These are phyloP conservation scores for Poa annua DNA, from an alignment of 176 grass and related monocot genomes.

Conservation along the genomic window DNA sequence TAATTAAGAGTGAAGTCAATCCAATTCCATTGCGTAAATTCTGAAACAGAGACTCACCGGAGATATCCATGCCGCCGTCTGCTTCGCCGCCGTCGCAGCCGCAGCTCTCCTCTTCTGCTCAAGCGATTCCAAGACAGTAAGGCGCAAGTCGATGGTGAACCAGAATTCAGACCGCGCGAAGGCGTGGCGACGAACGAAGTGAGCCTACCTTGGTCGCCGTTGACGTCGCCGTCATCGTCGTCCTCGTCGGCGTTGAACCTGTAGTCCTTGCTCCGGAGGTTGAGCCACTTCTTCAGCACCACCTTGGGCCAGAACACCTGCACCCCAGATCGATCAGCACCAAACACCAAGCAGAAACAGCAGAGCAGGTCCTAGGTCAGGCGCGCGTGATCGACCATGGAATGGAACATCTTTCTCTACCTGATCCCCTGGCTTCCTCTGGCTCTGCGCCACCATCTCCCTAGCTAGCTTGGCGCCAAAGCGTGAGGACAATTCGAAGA, in stretches of 20 bases:
- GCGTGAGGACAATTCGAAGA: neutral
- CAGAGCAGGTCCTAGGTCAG: neutral
- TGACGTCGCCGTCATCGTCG: slow-evolving; percentile 46
- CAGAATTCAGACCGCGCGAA: neutral
- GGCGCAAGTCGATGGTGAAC: neutral
- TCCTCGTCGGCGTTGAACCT: slow-evolving; percentile 78
- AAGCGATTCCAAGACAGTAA: neutral
- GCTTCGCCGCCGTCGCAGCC: slow-evolving; percentile 26
- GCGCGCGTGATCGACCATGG: neutral
- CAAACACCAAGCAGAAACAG: neutral
- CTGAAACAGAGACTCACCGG: slow-evolving; percentile 23
- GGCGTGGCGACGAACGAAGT: too few species aligned
- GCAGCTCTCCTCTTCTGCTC: slow-evolving; percentile 69
- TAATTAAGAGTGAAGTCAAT: neutral
- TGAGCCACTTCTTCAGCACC: slow-evolving; percentile 96
- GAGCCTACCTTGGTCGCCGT: slow-evolving; percentile 43
- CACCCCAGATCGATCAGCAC: neutral
- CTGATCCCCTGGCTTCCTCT: slow-evolving; percentile 64
- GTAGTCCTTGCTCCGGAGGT: slow-evolving; percentile 60
- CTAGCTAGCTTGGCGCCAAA: neutral
- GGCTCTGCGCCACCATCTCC: slow-evolving; percentile 48
- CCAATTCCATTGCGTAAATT: neutral
- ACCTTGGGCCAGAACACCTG: slow-evolving; percentile 82
- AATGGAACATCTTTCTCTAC: slow-evolving; percentile 17
- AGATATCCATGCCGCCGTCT: neutral